phyloP scores from a whole-genome alignment of 768 basidiomycete genomes.

The Phlebiopsis gigantea region DNA sequence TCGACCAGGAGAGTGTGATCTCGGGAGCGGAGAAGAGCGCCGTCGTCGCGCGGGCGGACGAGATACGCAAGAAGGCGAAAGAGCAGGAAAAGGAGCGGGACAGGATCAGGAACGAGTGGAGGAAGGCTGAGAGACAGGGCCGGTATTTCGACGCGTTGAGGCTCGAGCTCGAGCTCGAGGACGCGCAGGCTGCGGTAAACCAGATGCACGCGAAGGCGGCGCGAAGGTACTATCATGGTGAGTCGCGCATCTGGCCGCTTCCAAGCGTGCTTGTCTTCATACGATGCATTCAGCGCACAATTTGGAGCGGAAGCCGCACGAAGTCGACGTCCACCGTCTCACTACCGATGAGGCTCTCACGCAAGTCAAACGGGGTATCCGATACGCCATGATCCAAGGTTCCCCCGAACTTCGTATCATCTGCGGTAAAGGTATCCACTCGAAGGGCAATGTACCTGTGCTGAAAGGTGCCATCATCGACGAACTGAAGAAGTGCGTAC shows the following conservation, averaged over 20 bases:
- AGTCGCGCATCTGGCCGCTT: not conserved
- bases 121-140: constrained; percentile 20
- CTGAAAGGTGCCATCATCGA: constrained; percentile 28
- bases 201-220: constrained; percentile 29
- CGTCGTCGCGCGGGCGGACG: constrained; percentile 25
- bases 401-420: constrained; percentile 29
- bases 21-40: constrained; percentile 20
- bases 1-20: constrained; percentile 21
- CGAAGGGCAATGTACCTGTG: constrained; percentile 24
- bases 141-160: constrained; percentile 23
- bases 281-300: constrained; percentile 26
- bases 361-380: constrained; percentile 27
- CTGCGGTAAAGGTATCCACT: constrained; percentile 30
- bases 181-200: constrained; percentile 23
- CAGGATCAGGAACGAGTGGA: constrained; percentile 17
- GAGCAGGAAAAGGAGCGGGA: constrained; percentile 23
- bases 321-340: constrained; percentile 32
- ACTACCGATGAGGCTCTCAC: constrained; percentile 27
- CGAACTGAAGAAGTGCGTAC: constrained; percentile 25
- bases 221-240: constrained; percentile 29
- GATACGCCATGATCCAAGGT: constrained; percentile 24
- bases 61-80: constrained; percentile 24
- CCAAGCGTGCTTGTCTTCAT: not conserved
- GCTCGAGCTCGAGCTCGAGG: constrained; percentile 26
- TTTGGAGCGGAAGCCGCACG: constrained; percentile 21